Evolutionary conservation across 2,329 filamentous ascomycete species (phyloP).

Genomic region (Pseudocercospora ulei): DNA sequence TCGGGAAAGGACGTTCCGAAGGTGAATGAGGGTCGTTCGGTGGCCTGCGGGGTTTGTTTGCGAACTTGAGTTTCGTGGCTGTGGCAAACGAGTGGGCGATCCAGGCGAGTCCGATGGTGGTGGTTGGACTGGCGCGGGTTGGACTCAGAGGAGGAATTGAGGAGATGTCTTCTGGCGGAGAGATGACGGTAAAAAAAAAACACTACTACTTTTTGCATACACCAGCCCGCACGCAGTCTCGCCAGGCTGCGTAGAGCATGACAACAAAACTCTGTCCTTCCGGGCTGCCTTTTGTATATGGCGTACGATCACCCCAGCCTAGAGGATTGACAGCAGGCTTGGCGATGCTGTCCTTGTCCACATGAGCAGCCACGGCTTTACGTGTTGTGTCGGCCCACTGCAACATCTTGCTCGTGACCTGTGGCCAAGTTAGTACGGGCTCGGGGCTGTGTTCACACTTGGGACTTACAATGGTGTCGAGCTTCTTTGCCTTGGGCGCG

Average conservation of each 20-base stretch:
- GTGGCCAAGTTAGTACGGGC: neutral
- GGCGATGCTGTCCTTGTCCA: conserved; percentile 36
- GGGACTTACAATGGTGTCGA: neutral
- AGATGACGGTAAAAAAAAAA: no score
- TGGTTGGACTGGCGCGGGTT: neutral
- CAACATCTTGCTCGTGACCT: conserved; percentile 20
- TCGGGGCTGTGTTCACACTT: no score
- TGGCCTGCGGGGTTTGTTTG: neutral
- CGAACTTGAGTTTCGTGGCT: neutral
- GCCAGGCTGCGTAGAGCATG: conserved; percentile 38
- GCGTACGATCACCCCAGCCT: conserved; percentile 17
- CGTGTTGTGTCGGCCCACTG: conserved; percentile 40
- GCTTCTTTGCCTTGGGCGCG: conserved; percentile 5
- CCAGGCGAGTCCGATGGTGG: neutral
- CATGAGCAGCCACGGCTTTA: conserved; percentile 31
- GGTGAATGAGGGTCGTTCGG: conserved; percentile 2
- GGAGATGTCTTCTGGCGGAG: no score
- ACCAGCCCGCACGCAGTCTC: conserved; percentile 34
- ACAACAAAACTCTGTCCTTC: conserved; percentile 42
- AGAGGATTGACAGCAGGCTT: conserved; percentile 40
- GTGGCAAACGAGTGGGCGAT: neutral
- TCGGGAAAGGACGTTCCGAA: conserved; percentile 1
- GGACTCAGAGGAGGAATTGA: neutral
- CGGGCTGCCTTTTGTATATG: conserved; percentile 30
- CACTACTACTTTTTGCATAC: conserved; percentile 19